Evolutionary conservation across 129 eudicot genomes (phyloP).

Genomic region (Tanacetum coccineum): DNA sequence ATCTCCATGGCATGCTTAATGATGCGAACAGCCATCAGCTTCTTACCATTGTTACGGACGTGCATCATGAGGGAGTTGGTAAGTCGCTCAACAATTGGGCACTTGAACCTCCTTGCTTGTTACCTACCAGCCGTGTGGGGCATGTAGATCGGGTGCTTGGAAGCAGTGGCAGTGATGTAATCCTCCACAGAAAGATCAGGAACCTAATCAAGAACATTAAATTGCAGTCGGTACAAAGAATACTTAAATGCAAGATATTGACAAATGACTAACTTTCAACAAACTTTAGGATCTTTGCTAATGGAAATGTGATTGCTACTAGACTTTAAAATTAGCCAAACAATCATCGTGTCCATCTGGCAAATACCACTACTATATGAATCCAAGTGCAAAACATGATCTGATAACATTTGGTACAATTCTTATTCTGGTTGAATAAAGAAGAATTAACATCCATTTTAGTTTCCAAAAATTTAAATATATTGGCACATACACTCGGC

Average conservation of each 20-base stretch:
- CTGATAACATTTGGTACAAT: no score
- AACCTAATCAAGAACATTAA: conserved; percentile 31
- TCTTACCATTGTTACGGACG: conserved; percentile 71
- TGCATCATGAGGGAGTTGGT: conserved; percentile 90
- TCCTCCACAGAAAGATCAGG: conserved; percentile 67
- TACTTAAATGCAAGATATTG: not conserved
- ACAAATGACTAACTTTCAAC: no score
- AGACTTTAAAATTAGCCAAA: no score
- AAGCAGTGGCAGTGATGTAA: conserved; percentile 33
- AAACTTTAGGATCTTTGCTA: not conserved
- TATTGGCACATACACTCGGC: no score
- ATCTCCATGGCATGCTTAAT: conserved; percentile 80
- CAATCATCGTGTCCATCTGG: no score
- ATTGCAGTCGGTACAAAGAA: not conserved
- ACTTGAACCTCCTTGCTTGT: conserved; percentile 63
- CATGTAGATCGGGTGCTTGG: conserved; percentile 54
- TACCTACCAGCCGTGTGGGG: conserved; percentile 81
- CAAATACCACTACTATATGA: no score
- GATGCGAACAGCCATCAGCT: conserved; percentile 69
- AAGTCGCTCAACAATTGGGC: conserved; percentile 77
- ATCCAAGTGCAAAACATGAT: no score
- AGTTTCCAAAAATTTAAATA: no score
- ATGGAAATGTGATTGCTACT: no score
- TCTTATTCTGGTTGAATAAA: no score
- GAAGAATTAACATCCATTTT: no score